Percentiles rank a stretch among this genome's conserved stretches.
These are phyloP conservation scores for Sphagnum contortum DNA, from an alignment of 225 moss, liverwort and hornwort species.

Conservation along the genomic window DNA sequence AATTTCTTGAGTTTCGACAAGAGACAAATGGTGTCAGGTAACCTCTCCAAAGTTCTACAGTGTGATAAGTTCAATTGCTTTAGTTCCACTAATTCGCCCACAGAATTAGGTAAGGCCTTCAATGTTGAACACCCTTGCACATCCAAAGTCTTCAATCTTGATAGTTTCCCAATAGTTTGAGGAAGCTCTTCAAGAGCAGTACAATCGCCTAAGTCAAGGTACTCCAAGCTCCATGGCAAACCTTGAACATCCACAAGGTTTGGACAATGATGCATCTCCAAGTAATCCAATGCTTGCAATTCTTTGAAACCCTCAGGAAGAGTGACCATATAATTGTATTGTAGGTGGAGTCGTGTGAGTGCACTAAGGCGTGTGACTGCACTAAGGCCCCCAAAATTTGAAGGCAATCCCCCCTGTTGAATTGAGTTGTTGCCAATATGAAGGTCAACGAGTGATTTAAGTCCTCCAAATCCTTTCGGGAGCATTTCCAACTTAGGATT, in stretches of 20 bases:
- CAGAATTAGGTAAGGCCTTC: no score
- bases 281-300: neutral
- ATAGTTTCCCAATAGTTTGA: no score
- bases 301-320: constrained; percentile 8
- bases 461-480: neutral
- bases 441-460: neutral
- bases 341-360: constrained; percentile 1
- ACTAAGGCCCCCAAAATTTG: neutral
- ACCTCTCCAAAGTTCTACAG: no score
- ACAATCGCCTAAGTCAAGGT: constrained; percentile 6
- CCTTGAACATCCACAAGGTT: constrained; percentile 3
- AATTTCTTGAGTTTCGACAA: no score
- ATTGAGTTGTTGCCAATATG: constrained; percentile 1
- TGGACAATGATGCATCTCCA: neutral
- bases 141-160: no score
- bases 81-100: no score
- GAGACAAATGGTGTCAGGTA: no score
- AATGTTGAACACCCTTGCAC: no score
- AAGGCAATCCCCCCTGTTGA: constrained; percentile 1
- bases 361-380: no score
- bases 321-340: neutral
- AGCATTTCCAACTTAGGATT: neutral
- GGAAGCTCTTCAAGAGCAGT: no score
- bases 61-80: no score
- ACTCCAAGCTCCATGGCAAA: constrained; percentile 7